Evolutionary conservation across 352 stramenopile species (phyloP).

Genomic region (Pythium biforme): DNA sequence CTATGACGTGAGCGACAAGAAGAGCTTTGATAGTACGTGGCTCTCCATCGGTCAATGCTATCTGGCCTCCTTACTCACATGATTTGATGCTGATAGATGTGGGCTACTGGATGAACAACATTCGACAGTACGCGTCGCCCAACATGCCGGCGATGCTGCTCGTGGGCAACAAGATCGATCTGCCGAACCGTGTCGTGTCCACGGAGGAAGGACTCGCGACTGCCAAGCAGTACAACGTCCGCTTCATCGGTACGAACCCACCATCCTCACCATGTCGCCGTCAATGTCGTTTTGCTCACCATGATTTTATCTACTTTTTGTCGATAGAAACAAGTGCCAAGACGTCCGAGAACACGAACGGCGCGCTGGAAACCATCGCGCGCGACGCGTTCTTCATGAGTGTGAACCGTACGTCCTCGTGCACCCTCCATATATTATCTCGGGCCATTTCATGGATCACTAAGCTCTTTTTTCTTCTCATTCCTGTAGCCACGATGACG

Average conservation of each 20-base stretch:
- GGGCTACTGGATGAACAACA: constrained; percentile 96
- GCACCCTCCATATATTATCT: background rate
- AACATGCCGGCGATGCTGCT: constrained; percentile 82
- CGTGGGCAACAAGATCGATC: constrained; percentile 93
- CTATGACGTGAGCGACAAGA: constrained; percentile 91
- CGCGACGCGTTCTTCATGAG: constrained; percentile 85
- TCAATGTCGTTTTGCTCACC: too few relatives aligned
- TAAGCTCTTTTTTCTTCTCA: constrained; percentile 4
- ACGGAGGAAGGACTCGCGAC: constrained; percentile 77
- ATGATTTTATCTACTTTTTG: background rate
- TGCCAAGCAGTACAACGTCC: constrained; percentile 81
- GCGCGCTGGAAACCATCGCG: constrained; percentile 82
- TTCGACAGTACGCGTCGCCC: constrained; percentile 83
- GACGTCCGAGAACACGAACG: constrained; percentile 86
- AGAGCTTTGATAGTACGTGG: constrained; percentile 89
- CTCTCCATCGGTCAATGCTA: background rate
- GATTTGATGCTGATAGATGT: constrained; percentile 67
- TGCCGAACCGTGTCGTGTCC: constrained; percentile 78
- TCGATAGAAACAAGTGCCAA: constrained; percentile 84
- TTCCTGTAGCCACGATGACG: constrained; percentile 54
- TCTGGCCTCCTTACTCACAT: background rate
- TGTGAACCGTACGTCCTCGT: constrained; percentile 67
- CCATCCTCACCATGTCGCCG: background rate
- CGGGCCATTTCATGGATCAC: background rate
- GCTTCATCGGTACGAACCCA: constrained; percentile 74